Percentiles rank a stretch among this genome's conserved stretches.
phyloP scores from a whole-genome alignment of 169 alveolate species.

The Plasmodium cynomolgi region DNA sequence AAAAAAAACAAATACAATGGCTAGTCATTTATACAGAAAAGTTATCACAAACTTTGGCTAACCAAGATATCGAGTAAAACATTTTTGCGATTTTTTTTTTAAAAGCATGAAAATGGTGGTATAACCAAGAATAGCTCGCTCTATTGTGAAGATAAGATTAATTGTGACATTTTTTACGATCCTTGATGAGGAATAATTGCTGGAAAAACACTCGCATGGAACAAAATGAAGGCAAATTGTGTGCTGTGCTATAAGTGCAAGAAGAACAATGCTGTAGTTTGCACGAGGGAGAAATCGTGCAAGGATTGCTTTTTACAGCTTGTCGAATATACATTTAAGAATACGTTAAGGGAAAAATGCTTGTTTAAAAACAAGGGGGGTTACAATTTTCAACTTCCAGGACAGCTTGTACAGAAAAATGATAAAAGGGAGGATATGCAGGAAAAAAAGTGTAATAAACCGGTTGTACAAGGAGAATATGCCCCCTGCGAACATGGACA shows the following conservation, averaged over 20 bases:
- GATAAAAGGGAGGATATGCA: constrained; percentile 6
- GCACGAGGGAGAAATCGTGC: constrained; percentile 65
- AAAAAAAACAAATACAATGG: neutral
- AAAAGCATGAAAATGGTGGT: neutral
- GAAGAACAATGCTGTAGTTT: constrained; percentile 43
- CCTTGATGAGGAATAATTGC: neutral
- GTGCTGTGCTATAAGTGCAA: constrained; percentile 63
- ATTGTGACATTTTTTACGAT: neutral
- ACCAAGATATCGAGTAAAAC: neutral
- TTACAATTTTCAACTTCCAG: neutral
- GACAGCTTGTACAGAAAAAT: neutral
- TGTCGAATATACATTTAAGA: constrained; percentile 73
- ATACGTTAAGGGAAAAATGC: constrained; percentile 73
- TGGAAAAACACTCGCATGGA: neutral
- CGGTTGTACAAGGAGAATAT: neutral
- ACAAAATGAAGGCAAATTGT: neutral
- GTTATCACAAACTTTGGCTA: neutral
- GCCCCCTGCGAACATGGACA: neutral
- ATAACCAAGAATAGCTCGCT: neutral
- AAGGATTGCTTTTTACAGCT: constrained; percentile 49
- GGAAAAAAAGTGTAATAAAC: neutral
- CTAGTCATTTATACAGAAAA: neutral
- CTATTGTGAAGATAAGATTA: neutral
- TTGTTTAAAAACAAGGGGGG: constrained; percentile 56
- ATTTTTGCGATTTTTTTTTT: neutral